phyloP scores from a whole-genome alignment of 73 alveolate species.

The Tetrahymena thermophila region DNA sequence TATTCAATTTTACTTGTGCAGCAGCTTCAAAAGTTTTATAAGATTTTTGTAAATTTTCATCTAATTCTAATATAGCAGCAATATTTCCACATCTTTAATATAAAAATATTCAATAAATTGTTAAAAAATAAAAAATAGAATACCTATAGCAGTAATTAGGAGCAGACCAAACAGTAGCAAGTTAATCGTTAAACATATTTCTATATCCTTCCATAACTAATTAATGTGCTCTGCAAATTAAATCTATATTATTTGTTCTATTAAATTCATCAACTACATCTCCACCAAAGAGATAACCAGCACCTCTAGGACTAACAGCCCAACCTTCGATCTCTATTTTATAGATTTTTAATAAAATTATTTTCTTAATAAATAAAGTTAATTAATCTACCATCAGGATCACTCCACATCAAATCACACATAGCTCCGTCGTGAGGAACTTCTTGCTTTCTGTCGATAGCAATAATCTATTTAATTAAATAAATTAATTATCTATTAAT shows the following conservation, averaged over 20 bases:
- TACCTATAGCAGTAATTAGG: conserved; percentile 65
- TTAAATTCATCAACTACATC: conserved; percentile 79
- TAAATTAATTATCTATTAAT: conserved; percentile 37
- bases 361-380: too few relatives aligned
- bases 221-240: conserved; percentile 94
- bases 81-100: conserved; percentile 73
- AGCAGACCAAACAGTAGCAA: conserved; percentile 84
- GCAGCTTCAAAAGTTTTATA: conserved; percentile 84
- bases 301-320: conserved; percentile 84
- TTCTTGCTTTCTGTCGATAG: conserved; percentile 97
- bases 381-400: conserved; percentile 78
- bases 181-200: conserved; percentile 58
- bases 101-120: background rate
- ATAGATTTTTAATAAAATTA: too few relatives aligned
- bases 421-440: conserved; percentile 99
- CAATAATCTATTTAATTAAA: conserved; percentile 57
- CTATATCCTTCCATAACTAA: conserved; percentile 94
- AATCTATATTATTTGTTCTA: conserved; percentile 71
- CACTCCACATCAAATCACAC: conserved; percentile 98
- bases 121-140: background rate
- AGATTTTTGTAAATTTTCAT: conserved; percentile 65
- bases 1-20: conserved; percentile 14
- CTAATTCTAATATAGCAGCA: conserved; percentile 74
- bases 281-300: conserved; percentile 95
- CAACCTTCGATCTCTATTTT: conserved; percentile 36